phyloP scores from a whole-genome alignment of 2,329 filamentous ascomycete species.

The Botrytis pseudocinerea region DNA sequence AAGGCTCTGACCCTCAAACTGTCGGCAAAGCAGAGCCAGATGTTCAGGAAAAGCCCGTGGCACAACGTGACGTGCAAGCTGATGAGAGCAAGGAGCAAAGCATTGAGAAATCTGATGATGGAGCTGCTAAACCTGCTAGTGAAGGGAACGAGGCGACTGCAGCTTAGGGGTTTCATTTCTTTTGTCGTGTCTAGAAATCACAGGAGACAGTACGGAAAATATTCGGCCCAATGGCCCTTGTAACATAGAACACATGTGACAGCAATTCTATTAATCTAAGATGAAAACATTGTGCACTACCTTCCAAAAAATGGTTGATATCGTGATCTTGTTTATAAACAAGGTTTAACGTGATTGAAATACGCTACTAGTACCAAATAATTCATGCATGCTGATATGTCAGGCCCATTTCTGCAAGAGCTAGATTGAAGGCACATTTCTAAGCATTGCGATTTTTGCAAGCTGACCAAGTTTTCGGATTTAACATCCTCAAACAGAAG shows the following conservation, averaged over 20 bases:
- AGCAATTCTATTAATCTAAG: constrained; percentile 11
- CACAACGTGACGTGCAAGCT: constrained; percentile 45
- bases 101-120: constrained; percentile 46
- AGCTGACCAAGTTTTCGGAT: not conserved
- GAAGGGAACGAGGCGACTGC: constrained; percentile 59
- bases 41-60: constrained; percentile 46
- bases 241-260: constrained; percentile 23
- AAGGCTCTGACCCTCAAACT: constrained; percentile 62
- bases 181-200: constrained; percentile 16
- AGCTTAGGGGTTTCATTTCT: constrained; percentile 32
- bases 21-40: constrained; percentile 43
- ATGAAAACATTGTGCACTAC: not conserved
- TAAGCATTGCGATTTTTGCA: not conserved
- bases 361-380: not conserved
- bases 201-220: constrained; percentile 6
- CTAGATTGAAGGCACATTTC: not conserved
- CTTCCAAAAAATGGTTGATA: not conserved
- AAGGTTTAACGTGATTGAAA: not conserved
- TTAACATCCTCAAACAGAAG: not conserved
- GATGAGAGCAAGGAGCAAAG: constrained; percentile 62
- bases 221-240: constrained; percentile 18
- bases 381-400: not conserved
- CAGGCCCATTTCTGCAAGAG: not conserved
- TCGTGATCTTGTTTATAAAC: not conserved
- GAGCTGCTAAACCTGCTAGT: constrained; percentile 60